These are phyloP conservation scores for Coemansia sp. DNA, from an alignment of 192 early-diverging fungal genomes.

Conservation along the genomic window DNA sequence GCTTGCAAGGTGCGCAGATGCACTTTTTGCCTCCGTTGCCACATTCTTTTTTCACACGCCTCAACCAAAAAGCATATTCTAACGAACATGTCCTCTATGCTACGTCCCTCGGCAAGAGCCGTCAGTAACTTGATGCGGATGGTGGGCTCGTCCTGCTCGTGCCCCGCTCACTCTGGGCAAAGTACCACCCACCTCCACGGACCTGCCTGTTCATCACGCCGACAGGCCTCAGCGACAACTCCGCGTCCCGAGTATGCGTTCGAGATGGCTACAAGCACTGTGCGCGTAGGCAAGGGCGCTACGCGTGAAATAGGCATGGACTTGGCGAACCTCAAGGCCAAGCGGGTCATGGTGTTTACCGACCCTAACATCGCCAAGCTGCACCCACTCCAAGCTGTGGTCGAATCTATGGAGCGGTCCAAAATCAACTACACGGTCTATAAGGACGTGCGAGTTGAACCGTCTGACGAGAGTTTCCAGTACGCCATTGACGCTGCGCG, in stretches of 20 bases:
- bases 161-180: slow-evolving; percentile 39
- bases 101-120: slow-evolving; percentile 29
- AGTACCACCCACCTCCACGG: slow-evolving; percentile 14
- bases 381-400: slow-evolving; percentile 67
- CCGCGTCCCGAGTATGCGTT: slow-evolving; percentile 64
- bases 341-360: slow-evolving; percentile 84
- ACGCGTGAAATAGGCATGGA: slow-evolving; percentile 86
- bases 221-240: slow-evolving; percentile 24
- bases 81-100: not conserved
- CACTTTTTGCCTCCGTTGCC: not conserved
- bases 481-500: slow-evolving; percentile 79
- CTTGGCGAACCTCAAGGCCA: slow-evolving; percentile 69
- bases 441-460: slow-evolving; percentile 78
- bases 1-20: too few species aligned
- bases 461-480: slow-evolving; percentile 78
- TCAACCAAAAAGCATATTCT: not conserved
- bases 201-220: slow-evolving; percentile 12
- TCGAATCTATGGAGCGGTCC: slow-evolving; percentile 69
- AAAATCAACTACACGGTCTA: slow-evolving; percentile 71
- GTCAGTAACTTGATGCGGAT: slow-evolving; percentile 53
- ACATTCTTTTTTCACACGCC: not conserved
- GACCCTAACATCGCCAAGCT: slow-evolving; percentile 72
- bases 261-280: slow-evolving; percentile 86
- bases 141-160: slow-evolving; percentile 49
- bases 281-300: slow-evolving; percentile 81